These are phyloP conservation scores for Pisolithus sp. DNA, from an alignment of 768 basidiomycete species.

Conservation along the genomic window DNA sequence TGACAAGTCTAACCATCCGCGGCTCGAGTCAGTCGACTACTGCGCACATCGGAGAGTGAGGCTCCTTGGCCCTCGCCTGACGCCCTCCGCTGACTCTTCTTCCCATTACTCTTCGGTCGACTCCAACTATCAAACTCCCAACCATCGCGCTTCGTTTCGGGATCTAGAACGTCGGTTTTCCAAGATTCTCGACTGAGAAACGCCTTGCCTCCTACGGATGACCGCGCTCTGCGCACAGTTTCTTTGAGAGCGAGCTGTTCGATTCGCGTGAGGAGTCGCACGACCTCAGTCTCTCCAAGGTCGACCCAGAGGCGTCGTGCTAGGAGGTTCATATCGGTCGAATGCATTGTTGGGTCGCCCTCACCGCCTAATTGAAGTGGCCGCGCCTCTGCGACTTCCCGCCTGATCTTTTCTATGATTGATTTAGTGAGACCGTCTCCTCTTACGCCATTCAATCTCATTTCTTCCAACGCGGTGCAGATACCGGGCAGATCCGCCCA, in stretches of 20 bases:
- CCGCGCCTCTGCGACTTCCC: slow-evolving; percentile 53
- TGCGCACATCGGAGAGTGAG: not conserved
- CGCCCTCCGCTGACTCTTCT: not conserved
- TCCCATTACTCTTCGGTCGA: slow-evolving; percentile 1
- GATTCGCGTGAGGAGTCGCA: slow-evolving; percentile 44
- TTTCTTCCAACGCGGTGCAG: slow-evolving; percentile 68
- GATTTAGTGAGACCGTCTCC: slow-evolving; percentile 54
- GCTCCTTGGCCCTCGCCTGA: not conserved
- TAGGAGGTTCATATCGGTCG: slow-evolving; percentile 34
- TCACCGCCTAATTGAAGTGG: slow-evolving; percentile 30
- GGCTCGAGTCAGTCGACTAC: not conserved
- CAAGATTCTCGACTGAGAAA: slow-evolving; percentile 28
- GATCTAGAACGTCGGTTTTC: slow-evolving; percentile 34
- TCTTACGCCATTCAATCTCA: slow-evolving; percentile 72
- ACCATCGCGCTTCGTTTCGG: slow-evolving; percentile 26
- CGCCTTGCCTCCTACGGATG: slow-evolving; percentile 2
- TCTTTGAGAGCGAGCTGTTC: slow-evolving; percentile 36
- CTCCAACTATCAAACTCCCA: slow-evolving; percentile 51
- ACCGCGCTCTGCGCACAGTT: slow-evolving; percentile 9
- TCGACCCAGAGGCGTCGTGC: slow-evolving; percentile 38
- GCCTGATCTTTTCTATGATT: slow-evolving; percentile 56
- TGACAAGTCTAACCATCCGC: not conserved
- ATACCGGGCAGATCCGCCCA: slow-evolving; percentile 82
- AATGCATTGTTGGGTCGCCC: slow-evolving; percentile 13
- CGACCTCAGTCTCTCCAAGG: slow-evolving; percentile 44